phyloP scores from a whole-genome alignment of 352 stramenopile species.

The Pythium aquatile region DNA sequence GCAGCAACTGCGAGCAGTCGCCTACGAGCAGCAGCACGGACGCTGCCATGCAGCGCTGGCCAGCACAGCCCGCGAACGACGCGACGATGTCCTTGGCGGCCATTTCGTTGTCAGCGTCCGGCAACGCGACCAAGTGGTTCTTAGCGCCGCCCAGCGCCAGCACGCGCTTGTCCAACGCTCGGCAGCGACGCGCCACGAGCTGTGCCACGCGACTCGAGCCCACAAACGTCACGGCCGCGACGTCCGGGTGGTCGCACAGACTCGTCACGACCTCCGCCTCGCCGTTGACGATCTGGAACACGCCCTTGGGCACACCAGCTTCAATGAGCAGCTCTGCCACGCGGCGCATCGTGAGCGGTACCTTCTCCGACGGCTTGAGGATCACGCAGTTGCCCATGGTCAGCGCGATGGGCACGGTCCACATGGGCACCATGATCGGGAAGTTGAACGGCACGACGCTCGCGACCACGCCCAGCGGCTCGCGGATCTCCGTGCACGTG shows the following conservation, averaged over 20 bases:
- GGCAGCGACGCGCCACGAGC: slow-evolving; percentile 90
- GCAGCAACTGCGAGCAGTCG: slow-evolving; percentile 70
- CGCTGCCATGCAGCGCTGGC: slow-evolving; percentile 96
- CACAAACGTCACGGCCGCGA: slow-evolving; percentile 95
- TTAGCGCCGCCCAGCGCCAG: slow-evolving; percentile 96
- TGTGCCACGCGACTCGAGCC: slow-evolving; percentile 93
- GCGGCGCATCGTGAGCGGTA: slow-evolving; percentile 91
- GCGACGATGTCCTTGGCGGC: slow-evolving; percentile 94
- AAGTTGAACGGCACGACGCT: slow-evolving; percentile 98
- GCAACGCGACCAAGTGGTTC: slow-evolving; percentile 96
- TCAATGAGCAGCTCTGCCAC: slow-evolving; percentile 88
- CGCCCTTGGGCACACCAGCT: slow-evolving; percentile 92
- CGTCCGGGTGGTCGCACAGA: slow-evolving; percentile 90
- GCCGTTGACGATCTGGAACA: slow-evolving; percentile 96
- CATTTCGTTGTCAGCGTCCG: slow-evolving; percentile 91
- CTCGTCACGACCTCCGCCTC: slow-evolving; percentile 86
- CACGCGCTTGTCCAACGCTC: slow-evolving; percentile 92
- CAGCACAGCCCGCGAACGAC: slow-evolving; percentile 94
- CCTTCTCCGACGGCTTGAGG: slow-evolving; percentile 97
- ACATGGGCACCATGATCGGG: slow-evolving; percentile 98
- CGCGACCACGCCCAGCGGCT: slow-evolving; percentile 91
- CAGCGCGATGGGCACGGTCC: slow-evolving; percentile 97
- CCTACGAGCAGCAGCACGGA: slow-evolving; percentile 94
- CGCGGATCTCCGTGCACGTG: slow-evolving; percentile 91
- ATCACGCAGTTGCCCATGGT: slow-evolving; percentile 97